A percentile compares a stretch with the other conserved stretches of the same genome.
These are phyloP conservation scores for Neurospora sp. DNA, from an alignment of 495 filamentous ascomycete species.

Conservation along the genomic window DNA sequence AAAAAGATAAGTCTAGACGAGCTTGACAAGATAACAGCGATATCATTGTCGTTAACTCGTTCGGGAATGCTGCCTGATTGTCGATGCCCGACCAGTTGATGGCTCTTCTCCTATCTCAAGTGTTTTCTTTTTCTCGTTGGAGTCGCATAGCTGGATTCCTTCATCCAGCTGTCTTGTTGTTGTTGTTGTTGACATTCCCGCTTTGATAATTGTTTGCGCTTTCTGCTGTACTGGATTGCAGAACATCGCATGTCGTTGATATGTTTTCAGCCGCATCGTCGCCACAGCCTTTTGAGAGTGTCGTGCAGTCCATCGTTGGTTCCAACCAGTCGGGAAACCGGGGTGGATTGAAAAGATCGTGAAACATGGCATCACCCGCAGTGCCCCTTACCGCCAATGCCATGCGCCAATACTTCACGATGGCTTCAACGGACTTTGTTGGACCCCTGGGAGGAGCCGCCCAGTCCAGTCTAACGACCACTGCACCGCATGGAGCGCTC, in stretches of 20 bases:
- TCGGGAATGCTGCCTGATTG: neutral
- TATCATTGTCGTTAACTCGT: neutral
- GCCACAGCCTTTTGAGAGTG: neutral
- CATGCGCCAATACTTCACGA: slow-evolving; percentile 9
- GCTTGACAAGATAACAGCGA: neutral
- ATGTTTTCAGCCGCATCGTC: neutral
- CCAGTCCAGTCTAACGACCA: neutral
- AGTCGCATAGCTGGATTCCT: neutral
- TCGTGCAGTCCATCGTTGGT: neutral
- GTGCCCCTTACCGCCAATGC: neutral
- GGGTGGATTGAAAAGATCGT: neutral
- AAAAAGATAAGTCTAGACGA: neutral
- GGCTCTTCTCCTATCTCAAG: neutral
- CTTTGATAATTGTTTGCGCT: neutral
- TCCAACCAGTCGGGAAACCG: neutral
- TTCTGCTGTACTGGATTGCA: neutral
- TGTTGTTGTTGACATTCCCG: neutral
- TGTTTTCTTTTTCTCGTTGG: neutral
- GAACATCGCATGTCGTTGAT: neutral
- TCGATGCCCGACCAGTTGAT: neutral
- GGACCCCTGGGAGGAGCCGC: neutral
- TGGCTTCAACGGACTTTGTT: slow-evolving; percentile 7
- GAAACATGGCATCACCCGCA: neutral
- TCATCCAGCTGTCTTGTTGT: neutral
- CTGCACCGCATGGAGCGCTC: neutral